Conservation (phyloP, 2,329 filamentous ascomycete genomes). For the Verticillium tricorpus region DNA sequence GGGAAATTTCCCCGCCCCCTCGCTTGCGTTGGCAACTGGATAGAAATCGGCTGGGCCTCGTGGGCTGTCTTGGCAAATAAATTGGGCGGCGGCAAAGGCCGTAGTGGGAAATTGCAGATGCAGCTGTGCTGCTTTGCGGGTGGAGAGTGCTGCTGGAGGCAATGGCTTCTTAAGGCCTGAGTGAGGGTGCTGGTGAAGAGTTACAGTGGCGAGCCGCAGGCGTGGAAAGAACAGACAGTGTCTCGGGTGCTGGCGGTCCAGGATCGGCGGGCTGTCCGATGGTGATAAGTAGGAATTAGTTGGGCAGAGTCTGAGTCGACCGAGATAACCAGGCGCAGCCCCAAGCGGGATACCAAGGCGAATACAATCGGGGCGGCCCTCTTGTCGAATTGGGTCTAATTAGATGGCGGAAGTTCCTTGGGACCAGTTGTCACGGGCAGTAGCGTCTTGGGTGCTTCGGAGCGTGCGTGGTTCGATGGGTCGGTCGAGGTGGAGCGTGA, state of each 20-base stretch:
- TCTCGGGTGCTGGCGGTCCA: background rate
- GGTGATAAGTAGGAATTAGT: background rate
- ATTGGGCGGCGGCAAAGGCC: background rate
- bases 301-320: background rate
- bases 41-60: background rate
- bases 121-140: background rate
- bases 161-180: background rate
- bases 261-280: background rate
- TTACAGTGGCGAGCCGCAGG: background rate
- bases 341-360: background rate
- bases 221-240: background rate
- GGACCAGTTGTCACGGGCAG: background rate
- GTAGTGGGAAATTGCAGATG: background rate
- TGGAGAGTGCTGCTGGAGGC: background rate
- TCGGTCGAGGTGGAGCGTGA: background rate
- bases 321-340: background rate
- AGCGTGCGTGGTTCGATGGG: background rate
- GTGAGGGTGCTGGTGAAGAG: background rate
- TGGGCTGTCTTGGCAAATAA: background rate
- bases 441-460: background rate
- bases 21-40: background rate
- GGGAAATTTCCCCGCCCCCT: constrained; percentile 13
- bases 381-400: background rate
- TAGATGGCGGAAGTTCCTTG: background rate
- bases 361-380: background rate